These are phyloP conservation scores for Aphanomyces stellatus DNA, from an alignment of 352 stramenopile species.

Conservation along the genomic window DNA sequence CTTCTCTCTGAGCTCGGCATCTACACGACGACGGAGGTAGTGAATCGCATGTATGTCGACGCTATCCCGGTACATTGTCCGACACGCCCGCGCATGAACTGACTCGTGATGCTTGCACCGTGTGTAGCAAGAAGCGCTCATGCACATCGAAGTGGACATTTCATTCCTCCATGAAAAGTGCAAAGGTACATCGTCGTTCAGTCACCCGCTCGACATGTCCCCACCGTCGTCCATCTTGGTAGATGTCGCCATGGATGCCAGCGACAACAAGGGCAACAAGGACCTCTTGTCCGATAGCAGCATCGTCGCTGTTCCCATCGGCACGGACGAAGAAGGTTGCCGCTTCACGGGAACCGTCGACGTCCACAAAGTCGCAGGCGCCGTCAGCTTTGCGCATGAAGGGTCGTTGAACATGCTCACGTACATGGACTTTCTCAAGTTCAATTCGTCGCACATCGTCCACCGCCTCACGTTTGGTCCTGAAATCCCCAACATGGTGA, in stretches of 20 bases:
- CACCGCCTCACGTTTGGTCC: conserved; percentile 73
- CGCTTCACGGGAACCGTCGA: conserved; percentile 57
- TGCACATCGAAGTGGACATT: conserved; percentile 74
- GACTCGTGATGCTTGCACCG: conserved; percentile 15
- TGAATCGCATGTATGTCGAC: conserved; percentile 84
- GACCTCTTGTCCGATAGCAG: conserved; percentile 65
- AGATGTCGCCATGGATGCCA: conserved; percentile 81
- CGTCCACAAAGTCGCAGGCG: conserved; percentile 73
- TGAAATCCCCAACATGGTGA: conserved; percentile 77
- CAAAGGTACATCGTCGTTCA: conserved; percentile 30
- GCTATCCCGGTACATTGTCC: conserved; percentile 43
- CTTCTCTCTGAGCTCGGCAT: conserved; percentile 77
- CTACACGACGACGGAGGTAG: conserved; percentile 77
- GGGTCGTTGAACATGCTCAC: conserved; percentile 81
- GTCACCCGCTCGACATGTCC: not conserved
- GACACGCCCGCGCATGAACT: not conserved
- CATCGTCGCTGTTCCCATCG: conserved; percentile 45
- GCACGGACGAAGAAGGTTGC: conserved; percentile 37
- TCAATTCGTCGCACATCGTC: conserved; percentile 81
- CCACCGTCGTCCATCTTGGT: not conserved
- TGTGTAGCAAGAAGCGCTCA: conserved; percentile 67
- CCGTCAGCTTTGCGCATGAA: conserved; percentile 80
- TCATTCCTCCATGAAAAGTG: conserved; percentile 73
- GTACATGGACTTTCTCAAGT: conserved; percentile 83
- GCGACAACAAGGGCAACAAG: conserved; percentile 78